Conservation (phyloP, 768 basidiomycete genomes). For the Mycena epipterygia region DNA sequence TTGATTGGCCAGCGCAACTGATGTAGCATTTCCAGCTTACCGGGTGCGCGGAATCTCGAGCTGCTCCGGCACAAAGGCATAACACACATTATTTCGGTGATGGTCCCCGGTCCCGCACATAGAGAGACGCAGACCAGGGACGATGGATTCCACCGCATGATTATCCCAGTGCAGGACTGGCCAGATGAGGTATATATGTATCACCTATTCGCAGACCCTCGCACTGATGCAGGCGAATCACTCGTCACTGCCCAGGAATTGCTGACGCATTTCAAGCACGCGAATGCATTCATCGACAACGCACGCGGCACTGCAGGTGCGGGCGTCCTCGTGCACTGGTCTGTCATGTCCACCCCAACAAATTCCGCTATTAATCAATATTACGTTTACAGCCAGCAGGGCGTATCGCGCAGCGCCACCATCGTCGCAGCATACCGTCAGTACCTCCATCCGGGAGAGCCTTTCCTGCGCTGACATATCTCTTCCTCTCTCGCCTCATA, state of each 20-base stretch:
- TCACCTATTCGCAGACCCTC: background rate
- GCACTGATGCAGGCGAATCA: too few relatives aligned
- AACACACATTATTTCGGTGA: constrained; percentile 22
- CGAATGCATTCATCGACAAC: constrained; percentile 22
- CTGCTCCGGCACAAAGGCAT: constrained; percentile 3
- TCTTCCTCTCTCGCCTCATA: background rate
- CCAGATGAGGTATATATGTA: constrained; percentile 4
- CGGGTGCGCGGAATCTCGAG: background rate
- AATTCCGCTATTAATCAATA: background rate
- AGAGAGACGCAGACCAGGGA: background rate
- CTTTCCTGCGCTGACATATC: background rate
- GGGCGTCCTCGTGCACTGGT: constrained; percentile 28
- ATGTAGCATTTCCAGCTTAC: background rate
- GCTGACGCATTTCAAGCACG: constrained; percentile 1
- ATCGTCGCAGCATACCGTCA: constrained; percentile 25
- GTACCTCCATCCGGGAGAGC: background rate
- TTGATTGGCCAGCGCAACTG: too few relatives aligned
- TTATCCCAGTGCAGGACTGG: constrained; percentile 12
- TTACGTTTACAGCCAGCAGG: background rate
- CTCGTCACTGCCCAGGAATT: background rate
- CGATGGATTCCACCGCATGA: background rate
- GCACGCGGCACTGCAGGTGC: background rate
- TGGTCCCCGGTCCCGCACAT: background rate
- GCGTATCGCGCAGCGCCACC: constrained; percentile 16
- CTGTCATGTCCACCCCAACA: background rate